These are phyloP conservation scores for Leccinum aurantiacum DNA, from an alignment of 768 basidiomycete genomes.

Conservation along the genomic window DNA sequence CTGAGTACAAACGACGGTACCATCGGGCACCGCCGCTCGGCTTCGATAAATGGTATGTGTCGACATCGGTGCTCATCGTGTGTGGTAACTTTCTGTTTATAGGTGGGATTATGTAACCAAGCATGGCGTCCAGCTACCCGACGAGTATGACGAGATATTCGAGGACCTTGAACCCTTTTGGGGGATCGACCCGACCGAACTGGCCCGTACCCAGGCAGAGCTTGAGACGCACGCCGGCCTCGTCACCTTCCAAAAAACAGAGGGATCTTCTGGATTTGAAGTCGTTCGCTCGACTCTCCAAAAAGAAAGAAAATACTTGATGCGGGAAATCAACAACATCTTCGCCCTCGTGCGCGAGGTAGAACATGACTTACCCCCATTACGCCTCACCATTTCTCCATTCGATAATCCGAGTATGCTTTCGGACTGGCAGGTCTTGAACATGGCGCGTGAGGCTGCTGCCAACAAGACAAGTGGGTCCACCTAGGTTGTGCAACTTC, in stretches of 20 bases:
- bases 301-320: slow-evolving; percentile 3
- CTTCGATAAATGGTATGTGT: slow-evolving; percentile 43
- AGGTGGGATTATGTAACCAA: slow-evolving; percentile 45
- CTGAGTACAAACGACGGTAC: slow-evolving; percentile 40
- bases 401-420: slow-evolving; percentile 32
- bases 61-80: neutral
- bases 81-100: neutral
- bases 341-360: slow-evolving; percentile 29
- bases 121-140: slow-evolving; percentile 41
- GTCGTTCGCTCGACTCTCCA: slow-evolving; percentile 18
- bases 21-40: slow-evolving; percentile 38
- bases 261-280: slow-evolving; percentile 6
- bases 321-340: slow-evolving; percentile 8
- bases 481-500: neutral
- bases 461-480: slow-evolving; percentile 29
- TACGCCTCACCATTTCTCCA: slow-evolving; percentile 32
- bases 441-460: slow-evolving; percentile 28
- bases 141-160: slow-evolving; percentile 49
- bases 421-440: slow-evolving; percentile 24
- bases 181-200: slow-evolving; percentile 34
- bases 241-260: slow-evolving; percentile 29
- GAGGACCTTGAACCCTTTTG: slow-evolving; percentile 38
- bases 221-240: slow-evolving; percentile 17
- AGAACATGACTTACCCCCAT: slow-evolving; percentile 29
- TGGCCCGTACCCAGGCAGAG: slow-evolving; percentile 21